Evolutionary conservation across 768 basidiomycete species (phyloP).

Genomic region (Amanita exitialis): DNA sequence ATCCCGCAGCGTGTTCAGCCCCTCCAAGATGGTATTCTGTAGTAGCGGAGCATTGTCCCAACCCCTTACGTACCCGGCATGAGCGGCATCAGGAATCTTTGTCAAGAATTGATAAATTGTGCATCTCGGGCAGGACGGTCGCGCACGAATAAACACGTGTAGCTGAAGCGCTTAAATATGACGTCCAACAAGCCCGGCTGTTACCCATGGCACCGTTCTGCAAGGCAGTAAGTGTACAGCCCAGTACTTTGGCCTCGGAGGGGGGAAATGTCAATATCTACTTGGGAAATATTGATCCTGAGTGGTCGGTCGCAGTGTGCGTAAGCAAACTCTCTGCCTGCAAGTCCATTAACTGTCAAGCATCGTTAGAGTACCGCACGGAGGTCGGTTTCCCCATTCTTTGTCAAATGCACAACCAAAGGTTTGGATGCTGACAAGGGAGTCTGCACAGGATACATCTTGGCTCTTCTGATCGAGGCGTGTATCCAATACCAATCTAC

Average conservation of each 20-base stretch:
- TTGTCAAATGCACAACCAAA: not conserved
- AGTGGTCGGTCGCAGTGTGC: constrained; percentile 37
- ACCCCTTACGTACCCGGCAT: no score
- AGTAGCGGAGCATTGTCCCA: no score
- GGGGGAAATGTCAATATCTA: constrained; percentile 16
- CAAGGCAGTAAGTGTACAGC: constrained; percentile 21
- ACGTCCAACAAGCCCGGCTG: not conserved
- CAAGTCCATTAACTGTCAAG: not conserved
- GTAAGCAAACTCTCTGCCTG: constrained; percentile 12
- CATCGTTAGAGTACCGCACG: constrained; percentile 36
- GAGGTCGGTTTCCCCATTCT: constrained; percentile 24
- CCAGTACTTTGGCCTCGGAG: constrained; percentile 4
- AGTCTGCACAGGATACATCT: constrained; percentile 38
- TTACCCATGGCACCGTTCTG: constrained; percentile 29
- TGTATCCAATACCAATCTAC: constrained; percentile 39
- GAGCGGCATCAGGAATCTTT: not conserved
- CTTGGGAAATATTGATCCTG: constrained; percentile 30
- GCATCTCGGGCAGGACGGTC: not conserved
- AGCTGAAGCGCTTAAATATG: not conserved
- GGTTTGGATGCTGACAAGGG: not conserved
- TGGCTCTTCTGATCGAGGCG: constrained; percentile 45
- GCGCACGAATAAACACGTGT: not conserved
- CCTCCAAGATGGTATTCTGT: no score
- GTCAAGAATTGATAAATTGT: not conserved
- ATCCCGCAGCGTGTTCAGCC: no score